Base-by-base conservation (phyloP, 371 early-diverging fungal genomes). In the Coemansia sp. region DNA sequence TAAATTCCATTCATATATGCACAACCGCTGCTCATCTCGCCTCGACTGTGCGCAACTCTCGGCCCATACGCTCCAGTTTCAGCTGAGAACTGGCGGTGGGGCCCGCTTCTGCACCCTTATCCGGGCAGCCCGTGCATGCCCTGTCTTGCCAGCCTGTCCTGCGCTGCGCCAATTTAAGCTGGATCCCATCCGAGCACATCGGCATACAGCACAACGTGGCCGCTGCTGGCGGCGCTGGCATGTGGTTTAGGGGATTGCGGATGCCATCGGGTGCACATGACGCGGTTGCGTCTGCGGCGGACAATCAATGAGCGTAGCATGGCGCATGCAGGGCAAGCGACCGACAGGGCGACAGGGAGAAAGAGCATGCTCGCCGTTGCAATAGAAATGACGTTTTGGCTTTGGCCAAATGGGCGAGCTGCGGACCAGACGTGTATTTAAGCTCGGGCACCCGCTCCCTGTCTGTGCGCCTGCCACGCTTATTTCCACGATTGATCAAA, bases 201-300 rank as follows among this genome's bases (percentile, higher is more conserved):
- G 44, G 44, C 44, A 44, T 44, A 44, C 44, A 44, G 12, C 52
- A 23, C 52, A 52, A 11, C 18, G 25, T 54, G 54, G 54, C 54
- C 20, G 26, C 30, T 28, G 52, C 37, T 21, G 20, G 21, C 33
- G 23, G 12, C 9, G 52, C 9, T 23, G 12, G 21, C 25, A 44
- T 16, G 20, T 52, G 52, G 52, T 20, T 21, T 52, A 52, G 23
- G 52, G 52, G 52, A 23, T 21, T 21, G 14, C 21, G 33, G 50
- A 16, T 50, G 50, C 50, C 21, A 52, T 12, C 44, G n/a, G 44
- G 52, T 52, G 57, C 39, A 54, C 54, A 54, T 54, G 54, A 54
- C 23, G 53, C 53, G 23, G 50, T 12, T 5, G 54, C 54, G 30
- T n/a, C 37, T n/a, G 62, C 18, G 33, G 23, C 37, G 23, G 52